Base-by-base conservation (phyloP, 164 flowering plant genomes). In the Magnolia officinalis region DNA sequence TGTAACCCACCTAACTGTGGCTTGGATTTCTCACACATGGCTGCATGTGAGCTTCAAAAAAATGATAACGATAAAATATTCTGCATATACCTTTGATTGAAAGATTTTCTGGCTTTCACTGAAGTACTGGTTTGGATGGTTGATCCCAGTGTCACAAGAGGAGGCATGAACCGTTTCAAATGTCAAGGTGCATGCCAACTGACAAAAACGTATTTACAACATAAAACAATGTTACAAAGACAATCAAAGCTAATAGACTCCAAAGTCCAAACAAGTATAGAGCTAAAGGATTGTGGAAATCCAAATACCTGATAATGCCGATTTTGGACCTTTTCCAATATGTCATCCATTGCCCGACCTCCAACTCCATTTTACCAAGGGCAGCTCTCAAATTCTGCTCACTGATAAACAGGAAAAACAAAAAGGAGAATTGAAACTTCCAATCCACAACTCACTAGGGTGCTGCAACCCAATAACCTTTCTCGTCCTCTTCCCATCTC, bases 51-150 rank as follows among this genome's bases (percentile, higher is more conserved):
- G 13, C 55, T 52, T 11, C 20, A 72, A 24, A 72, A 26, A 55
- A 72, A 72, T 21, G 63, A 4, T 10, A 16, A 24, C 23, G 24
- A 52, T 16, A 50, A 29, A 71, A n/a, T 6, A 51, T 23, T 51
- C 18, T 50, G 13, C 24, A 23, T 9, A 71, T 71, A 88, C 95
- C 93, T 88, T 91, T 13, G 83, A 63, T 74, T 90, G 84, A 71
- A 92, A 74, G 52, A 88, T 79, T 79, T 87, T 92, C 78, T 87
- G 92, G 83, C 97, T 94, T 79, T 96, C 99, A 75, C 29, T 87
- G 86, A 92, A 96, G 82, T 91, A 96, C 73, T 94, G 98, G 78
- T 92, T 96, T 72, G 99, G 99, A 87, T 96, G 99, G 81, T 94
- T 92, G 73, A 96, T 90, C 37, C 99, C 99, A 75, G 91, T 80